A percentile compares a stretch with the other conserved stretches of the same genome.
Evolutionary conservation across 2,329 filamentous ascomycete genomes (phyloP).

Genomic region (Diaporthe aspalathi): DNA sequence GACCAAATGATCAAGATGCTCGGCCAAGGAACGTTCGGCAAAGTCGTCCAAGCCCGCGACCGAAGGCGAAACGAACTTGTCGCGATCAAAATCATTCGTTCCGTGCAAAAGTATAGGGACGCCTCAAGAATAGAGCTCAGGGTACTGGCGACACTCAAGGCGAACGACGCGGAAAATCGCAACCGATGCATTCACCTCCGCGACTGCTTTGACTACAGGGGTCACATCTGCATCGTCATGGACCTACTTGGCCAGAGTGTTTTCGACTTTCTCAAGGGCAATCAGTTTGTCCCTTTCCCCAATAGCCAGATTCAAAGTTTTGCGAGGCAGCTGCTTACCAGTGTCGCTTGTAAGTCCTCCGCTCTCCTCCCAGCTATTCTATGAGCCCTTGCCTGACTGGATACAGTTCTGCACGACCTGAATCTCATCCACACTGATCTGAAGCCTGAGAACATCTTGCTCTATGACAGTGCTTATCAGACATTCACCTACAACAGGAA

Average conservation of each 20-base stretch:
- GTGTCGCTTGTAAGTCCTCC: slow-evolving; percentile 85
- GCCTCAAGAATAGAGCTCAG: slow-evolving; percentile 94
- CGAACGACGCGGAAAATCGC: slow-evolving; percentile 90
- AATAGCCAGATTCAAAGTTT: slow-evolving; percentile 99
- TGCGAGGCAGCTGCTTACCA: slow-evolving; percentile 95
- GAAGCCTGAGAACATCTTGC: slow-evolving; percentile 77
- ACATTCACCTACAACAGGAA: slow-evolving; percentile 78
- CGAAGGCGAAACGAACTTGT: slow-evolving; percentile 80
- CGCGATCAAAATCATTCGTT: slow-evolving; percentile 97
- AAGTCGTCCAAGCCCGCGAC: slow-evolving; percentile 94
- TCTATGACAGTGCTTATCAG: slow-evolving; percentile 74
- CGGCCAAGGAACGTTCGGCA: slow-evolving; percentile 97
- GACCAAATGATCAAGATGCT: slow-evolving; percentile 91
- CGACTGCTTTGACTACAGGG: slow-evolving; percentile 96
- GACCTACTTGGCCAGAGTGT: slow-evolving; percentile 90
- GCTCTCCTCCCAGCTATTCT: background rate
- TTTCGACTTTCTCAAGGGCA: slow-evolving; percentile 97
- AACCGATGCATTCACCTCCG: slow-evolving; percentile 97
- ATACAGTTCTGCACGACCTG: slow-evolving; percentile 88
- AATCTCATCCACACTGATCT: slow-evolving; percentile 94
- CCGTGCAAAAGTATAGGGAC: slow-evolving; percentile 97
- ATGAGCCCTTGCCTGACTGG: slow-evolving; percentile 42
- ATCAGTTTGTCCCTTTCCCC: slow-evolving; percentile 94
- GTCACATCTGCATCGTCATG: slow-evolving; percentile 91
- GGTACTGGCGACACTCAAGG: slow-evolving; percentile 89